Evolutionary conservation across 192 early-diverging fungal genomes (phyloP), one percentile per base, ranked within the genome.

Genomic region (Backusella parvicylindrica): DNA sequence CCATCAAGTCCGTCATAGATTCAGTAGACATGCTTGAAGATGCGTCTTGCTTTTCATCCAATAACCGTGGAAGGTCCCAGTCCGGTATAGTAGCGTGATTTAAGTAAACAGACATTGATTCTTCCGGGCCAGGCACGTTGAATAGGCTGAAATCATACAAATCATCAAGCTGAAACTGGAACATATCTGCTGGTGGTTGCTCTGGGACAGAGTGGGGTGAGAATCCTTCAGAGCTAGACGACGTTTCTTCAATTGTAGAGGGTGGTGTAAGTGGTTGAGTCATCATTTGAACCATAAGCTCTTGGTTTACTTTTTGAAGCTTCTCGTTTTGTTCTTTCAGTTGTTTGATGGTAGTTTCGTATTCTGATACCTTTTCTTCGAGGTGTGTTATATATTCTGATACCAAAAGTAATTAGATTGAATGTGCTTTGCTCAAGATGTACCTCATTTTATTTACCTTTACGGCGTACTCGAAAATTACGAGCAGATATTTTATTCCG

Each of bases 401-500:
- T 28, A 11, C 1, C 6, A 21, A 35, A 41, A 26, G 40, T 0
- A 43, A 26, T 40, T 9, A 23, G 37, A 56, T 9, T 36, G 12
- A n/a, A 32, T 70, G 31, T 41, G 15, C 4, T 33, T 12, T 50
- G 30, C 35, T 28, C 26, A 32, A 36, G 15, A 12, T 30, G 31
- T 12, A 21, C 15, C 1, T 21, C 32, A 71, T 21, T 21, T 12
- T 36, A 35, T 71, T 56, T 64, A 81, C 79, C 92, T 85, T 93
- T 93, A 76, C 91, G 78, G 41, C 92, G 89, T 68, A 89, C 84
- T 33, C 92, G 82, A 78, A 93, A 93, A 75, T 91, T 92, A 68
- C 91, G 80, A n/a, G 92, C 92, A 13, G 88, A 90, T 33, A 93
- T 91, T 71, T 93, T 93, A 82, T 93, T 93, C 64, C 92, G 81